These are phyloP conservation scores for Torulaspora maleeae DNA, from an alignment of 805 yeast genomes.

Conservation along the genomic window DNA sequence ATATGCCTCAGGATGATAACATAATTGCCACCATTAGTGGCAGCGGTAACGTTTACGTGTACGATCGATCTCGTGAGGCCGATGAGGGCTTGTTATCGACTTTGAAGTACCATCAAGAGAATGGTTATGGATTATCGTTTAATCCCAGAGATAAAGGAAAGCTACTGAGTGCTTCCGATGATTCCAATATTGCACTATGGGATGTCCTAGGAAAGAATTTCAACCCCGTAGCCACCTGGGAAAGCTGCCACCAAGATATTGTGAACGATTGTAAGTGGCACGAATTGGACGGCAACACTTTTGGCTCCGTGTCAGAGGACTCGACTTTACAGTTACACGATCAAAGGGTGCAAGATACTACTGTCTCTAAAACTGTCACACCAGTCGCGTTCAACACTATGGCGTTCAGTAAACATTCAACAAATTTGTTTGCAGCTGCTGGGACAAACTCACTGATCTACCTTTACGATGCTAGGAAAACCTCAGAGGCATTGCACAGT, in stretches of 20 bases:
- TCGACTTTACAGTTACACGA: slow-evolving; percentile 52
- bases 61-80: slow-evolving; percentile 37
- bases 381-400: slow-evolving; percentile 52
- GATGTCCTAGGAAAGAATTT: slow-evolving; percentile 40
- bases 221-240: slow-evolving; percentile 25
- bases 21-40: slow-evolving; percentile 66
- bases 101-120: slow-evolving; percentile 52
- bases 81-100: slow-evolving; percentile 29
- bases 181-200: slow-evolving; percentile 57
- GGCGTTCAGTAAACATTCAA: slow-evolving; percentile 59
- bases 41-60: slow-evolving; percentile 54
- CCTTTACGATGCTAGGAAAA: slow-evolving; percentile 57
- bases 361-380: slow-evolving; percentile 29
- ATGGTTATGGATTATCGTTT: slow-evolving; percentile 77
- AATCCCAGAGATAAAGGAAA: slow-evolving; percentile 45
- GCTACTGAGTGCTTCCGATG: slow-evolving; percentile 62
- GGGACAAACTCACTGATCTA: slow-evolving; percentile 63
- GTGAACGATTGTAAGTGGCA: slow-evolving; percentile 81
- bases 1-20: slow-evolving; percentile 56
- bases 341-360: slow-evolving; percentile 36
- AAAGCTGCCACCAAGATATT: slow-evolving; percentile 45
- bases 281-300: slow-evolving; percentile 42
- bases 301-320: slow-evolving; percentile 77
- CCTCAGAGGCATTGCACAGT: slow-evolving; percentile 51
- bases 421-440: slow-evolving; percentile 61